Percentiles rank a stretch among this genome's conserved stretches.
Evolutionary conservation across 805 yeast genomes (phyloP).

Genomic region (Pichia kluyveri): DNA sequence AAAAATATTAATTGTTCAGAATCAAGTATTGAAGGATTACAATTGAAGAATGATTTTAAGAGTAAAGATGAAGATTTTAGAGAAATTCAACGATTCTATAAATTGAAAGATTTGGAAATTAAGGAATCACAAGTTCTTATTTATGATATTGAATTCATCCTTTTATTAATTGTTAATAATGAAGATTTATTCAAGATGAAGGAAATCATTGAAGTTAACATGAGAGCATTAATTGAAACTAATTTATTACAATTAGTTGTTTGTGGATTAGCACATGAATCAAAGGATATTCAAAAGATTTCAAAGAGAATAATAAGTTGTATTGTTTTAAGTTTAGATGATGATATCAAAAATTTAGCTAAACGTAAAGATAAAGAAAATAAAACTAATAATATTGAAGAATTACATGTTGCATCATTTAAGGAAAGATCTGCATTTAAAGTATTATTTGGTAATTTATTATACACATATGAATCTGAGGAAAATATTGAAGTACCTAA

Average conservation of each 20-base stretch:
- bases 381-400: background rate
- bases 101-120: slow-evolving; percentile 11
- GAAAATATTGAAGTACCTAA: slow-evolving; percentile 27
- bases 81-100: slow-evolving; percentile 23
- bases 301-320: slow-evolving; percentile 37
- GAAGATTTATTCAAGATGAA: slow-evolving; percentile 43
- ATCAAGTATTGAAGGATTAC: slow-evolving; percentile 23
- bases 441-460: slow-evolving; percentile 40
- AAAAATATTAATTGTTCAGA: slow-evolving; percentile 23
- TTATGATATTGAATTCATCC: slow-evolving; percentile 67
- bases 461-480: slow-evolving; percentile 26
- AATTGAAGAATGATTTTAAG: slow-evolving; percentile 1
- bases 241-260: slow-evolving; percentile 44
- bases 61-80: slow-evolving; percentile 6
- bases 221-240: slow-evolving; percentile 50
- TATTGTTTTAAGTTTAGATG: slow-evolving; percentile 33
- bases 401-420: slow-evolving; percentile 22
- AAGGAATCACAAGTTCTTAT: slow-evolving; percentile 15
- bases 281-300: slow-evolving; percentile 24
- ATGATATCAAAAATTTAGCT: slow-evolving; percentile 24
- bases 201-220: slow-evolving; percentile 31
- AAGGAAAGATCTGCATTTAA: slow-evolving; percentile 51
- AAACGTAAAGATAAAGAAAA: slow-evolving; percentile 5
- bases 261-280: slow-evolving; percentile 33
- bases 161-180: slow-evolving; percentile 53